These are phyloP conservation scores for Agaricus blazei DNA, from an alignment of 768 basidiomycete species.

Conservation along the genomic window DNA sequence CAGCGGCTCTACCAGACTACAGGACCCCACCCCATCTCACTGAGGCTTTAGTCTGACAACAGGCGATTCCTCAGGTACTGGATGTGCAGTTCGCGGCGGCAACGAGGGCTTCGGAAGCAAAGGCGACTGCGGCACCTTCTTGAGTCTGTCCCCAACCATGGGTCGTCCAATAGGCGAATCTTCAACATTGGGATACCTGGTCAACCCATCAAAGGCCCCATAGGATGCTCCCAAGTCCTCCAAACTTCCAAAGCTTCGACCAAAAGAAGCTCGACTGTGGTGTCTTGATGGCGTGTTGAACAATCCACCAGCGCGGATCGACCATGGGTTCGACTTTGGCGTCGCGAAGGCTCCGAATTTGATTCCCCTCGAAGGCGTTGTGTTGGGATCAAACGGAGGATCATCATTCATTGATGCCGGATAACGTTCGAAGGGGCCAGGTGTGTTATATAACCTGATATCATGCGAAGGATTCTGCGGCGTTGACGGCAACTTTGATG, in stretches of 20 bases:
- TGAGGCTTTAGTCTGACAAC: constrained; percentile 8
- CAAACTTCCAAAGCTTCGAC: constrained; percentile 24
- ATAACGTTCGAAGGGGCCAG: constrained; percentile 29
- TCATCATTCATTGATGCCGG: constrained; percentile 33
- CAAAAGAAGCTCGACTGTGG: constrained; percentile 25
- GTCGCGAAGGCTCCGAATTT: constrained; percentile 59
- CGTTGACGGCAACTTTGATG: constrained; percentile 47
- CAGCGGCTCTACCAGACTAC: neutral
- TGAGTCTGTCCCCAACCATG: neutral
- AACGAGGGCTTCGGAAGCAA: neutral
- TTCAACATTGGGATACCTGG: constrained; percentile 3
- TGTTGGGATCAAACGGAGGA: constrained; percentile 69
- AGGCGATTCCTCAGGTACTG: constrained; percentile 11
- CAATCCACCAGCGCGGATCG: constrained; percentile 33
- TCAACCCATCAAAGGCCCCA: constrained; percentile 7
- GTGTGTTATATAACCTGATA: constrained; percentile 36
- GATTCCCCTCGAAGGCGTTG: constrained; percentile 78
- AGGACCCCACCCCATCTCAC: neutral
- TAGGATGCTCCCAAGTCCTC: constrained; percentile 24
- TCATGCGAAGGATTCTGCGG: constrained; percentile 41
- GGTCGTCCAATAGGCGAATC: constrained; percentile 5
- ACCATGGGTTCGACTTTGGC: constrained; percentile 54
- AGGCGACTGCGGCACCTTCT: neutral
- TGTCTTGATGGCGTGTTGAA: constrained; percentile 52
- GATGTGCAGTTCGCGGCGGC: neutral